Evolutionary conservation across 1,284 basidiomycete genomes (phyloP).

Genomic region (Apiotrichum mycotoxinovorans): DNA sequence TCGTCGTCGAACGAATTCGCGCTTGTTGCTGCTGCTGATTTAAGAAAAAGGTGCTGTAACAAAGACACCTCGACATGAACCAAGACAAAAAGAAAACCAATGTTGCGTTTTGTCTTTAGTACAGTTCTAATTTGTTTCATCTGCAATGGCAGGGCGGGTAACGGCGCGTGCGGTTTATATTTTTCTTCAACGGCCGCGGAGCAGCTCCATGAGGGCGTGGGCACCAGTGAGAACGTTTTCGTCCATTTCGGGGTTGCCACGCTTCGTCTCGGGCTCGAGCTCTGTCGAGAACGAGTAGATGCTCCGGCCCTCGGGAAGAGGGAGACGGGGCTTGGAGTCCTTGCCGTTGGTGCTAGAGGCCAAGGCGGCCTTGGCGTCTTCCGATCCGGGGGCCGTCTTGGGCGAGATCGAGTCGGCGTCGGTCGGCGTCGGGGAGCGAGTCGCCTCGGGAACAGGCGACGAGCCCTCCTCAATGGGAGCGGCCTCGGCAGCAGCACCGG

Average conservation of each 20-base stretch:
- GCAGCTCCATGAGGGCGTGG: slow-evolving; percentile 24
- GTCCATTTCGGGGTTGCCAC: slow-evolving; percentile 23
- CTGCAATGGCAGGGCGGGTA: neutral
- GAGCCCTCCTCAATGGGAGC: slow-evolving; percentile 8
- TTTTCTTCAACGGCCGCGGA: slow-evolving; percentile 14
- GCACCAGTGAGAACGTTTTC: slow-evolving; percentile 23
- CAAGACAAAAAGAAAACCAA: neutral
- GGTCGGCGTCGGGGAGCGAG: slow-evolving; percentile 18
- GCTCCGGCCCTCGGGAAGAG: slow-evolving; percentile 20
- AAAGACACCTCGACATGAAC: neutral
- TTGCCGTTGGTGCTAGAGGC: neutral
- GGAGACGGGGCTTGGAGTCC: slow-evolving; percentile 13
- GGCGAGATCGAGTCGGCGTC: slow-evolving; percentile 19
- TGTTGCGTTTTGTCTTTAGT: neutral
- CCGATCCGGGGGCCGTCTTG: slow-evolving; percentile 7
- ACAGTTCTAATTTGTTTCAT: neutral
- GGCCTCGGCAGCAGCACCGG: neutral
- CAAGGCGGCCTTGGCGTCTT: neutral
- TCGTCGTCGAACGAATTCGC: neutral
- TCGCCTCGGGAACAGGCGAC: slow-evolving; percentile 19
- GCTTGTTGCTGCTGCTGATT: neutral
- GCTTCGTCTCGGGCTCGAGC: slow-evolving; percentile 24
- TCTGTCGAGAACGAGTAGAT: slow-evolving; percentile 25
- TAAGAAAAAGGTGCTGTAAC: neutral
- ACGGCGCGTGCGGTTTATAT: neutral